phyloP scores from a whole-genome alignment of 208 protist genomes.

The Giardia muris region DNA sequence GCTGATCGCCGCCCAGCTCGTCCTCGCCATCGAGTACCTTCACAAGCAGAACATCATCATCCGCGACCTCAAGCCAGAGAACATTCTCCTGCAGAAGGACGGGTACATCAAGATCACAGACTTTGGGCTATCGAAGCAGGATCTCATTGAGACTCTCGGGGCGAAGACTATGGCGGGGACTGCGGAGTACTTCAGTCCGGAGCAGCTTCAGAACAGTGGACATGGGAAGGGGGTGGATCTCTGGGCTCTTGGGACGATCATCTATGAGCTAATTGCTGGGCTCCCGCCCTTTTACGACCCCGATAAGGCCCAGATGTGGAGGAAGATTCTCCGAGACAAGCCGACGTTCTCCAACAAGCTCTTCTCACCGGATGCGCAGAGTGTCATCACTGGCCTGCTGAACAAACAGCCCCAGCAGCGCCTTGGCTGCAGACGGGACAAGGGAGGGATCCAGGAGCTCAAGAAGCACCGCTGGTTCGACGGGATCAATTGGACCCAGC shows the following conservation, averaged over 20 bases:
- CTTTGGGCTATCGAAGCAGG: conserved; percentile 68
- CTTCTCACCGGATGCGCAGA: background rate
- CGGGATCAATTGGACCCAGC: conserved; percentile 25
- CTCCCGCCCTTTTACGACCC: conserved; percentile 42
- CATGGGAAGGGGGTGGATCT: conserved; percentile 47
- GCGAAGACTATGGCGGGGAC: conserved; percentile 49
- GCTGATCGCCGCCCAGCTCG: conserved; percentile 46
- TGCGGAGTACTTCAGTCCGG: conserved; percentile 50
- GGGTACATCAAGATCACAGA: conserved; percentile 70
- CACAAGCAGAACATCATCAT: conserved; percentile 47
- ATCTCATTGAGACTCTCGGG: background rate
- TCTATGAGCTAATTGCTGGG: conserved; percentile 46
- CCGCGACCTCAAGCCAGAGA: conserved; percentile 55
- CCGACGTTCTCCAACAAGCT: background rate
- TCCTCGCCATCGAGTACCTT: conserved; percentile 46
- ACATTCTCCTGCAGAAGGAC: conserved; percentile 47
- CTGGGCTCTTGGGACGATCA: conserved; percentile 48
- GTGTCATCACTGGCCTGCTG: background rate
- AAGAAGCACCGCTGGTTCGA: conserved; percentile 32
- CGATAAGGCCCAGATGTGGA: conserved; percentile 2
- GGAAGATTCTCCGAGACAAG: background rate
- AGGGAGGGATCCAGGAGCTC: conserved; percentile 8
- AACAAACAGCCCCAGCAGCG: conserved; percentile 16
- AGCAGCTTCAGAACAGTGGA: conserved; percentile 43
- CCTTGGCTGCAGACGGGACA: background rate